Base-by-base conservation (phyloP, 495 filamentous ascomycete species). In the Penicillium taxi region DNA sequence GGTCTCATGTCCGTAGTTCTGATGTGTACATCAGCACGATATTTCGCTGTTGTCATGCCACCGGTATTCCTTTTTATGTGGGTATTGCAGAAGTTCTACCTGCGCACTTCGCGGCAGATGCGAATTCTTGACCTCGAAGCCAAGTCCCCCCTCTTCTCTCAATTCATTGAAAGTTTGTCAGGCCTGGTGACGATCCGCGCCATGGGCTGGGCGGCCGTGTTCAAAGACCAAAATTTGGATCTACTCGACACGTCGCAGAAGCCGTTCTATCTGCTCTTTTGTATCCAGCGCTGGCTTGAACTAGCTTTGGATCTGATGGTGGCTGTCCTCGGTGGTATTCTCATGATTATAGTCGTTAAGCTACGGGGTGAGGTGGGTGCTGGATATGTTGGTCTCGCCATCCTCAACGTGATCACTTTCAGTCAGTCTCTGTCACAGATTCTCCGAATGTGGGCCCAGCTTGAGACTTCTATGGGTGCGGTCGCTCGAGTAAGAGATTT, bases 61-160 rank as follows among this genome's bases (percentile, higher is more conserved):
- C 12, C 16, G 3, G 25, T 39, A 0, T 35, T 35, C 18, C 11
- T 34, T 16, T 38, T 32, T 11, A 13, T 36, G 19, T 44, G 34
- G 34, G 22, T 39, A 5, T 13, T 48, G 9, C 73, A 79, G 37
- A 65, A 63, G 11, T 60, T 70, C 45, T 78, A 78, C 31, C 59
- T 79, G 0, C 59, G 67, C n/a, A 59, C 90, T 6, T 86, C 68
- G 25, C 66, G 73, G 1, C 75, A 78, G 44, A 46, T 80, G 3
- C 69, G 75, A n/a, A 49, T 77, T 6, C 58, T 80, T n/a, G 75
- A 78, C 18, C 48, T 77, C 1, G 73, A 77, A 54, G 60, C 67
- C 12, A 69, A 71, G 47, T 55, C 71, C 0, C 67, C 72, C 0
- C 50, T 78, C 0, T 73, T 63, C 31, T 61, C 69, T 0, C 60